These are phyloP conservation scores for Sechiopsis laciniata DNA, from an alignment of 306 rosid genomes.

Conservation along the genomic window DNA sequence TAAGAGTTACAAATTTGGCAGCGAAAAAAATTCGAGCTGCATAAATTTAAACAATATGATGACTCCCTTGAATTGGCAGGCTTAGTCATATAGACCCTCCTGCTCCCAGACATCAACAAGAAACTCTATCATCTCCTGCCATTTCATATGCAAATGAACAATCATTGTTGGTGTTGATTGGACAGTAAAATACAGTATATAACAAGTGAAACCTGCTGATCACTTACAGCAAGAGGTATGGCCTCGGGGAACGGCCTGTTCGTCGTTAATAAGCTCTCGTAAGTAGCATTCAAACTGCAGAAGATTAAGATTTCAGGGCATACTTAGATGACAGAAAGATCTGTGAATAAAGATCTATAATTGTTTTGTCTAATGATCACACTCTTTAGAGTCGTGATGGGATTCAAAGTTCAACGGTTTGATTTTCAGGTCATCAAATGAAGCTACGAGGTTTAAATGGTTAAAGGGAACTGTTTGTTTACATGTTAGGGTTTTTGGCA, in stretches of 20 bases:
- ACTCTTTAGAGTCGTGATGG: background rate
- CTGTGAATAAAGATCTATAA: no score
- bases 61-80: slow-evolving; percentile 19
- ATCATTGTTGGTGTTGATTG: slow-evolving; percentile 10
- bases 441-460: background rate
- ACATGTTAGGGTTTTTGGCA: background rate
- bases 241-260: slow-evolving; percentile 53
- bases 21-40: background rate
- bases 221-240: slow-evolving; percentile 72
- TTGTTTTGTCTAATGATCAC: background rate
- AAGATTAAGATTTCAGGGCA: slow-evolving; percentile 2
- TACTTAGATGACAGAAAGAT: background rate
- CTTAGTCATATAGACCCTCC: slow-evolving; percentile 74
- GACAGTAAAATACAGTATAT: slow-evolving; percentile 4
- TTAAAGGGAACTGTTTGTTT: background rate
- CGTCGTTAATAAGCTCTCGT: slow-evolving; percentile 60
- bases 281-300: slow-evolving; percentile 66
- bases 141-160: slow-evolving; percentile 20
- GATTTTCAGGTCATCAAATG: background rate
- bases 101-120: slow-evolving; percentile 53
- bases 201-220: background rate
- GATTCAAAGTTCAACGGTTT: background rate
- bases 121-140: slow-evolving; percentile 69
- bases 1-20: background rate
- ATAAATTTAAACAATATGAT: background rate